Base-by-base conservation (phyloP, 768 basidiomycete genomes). In the Leccinum disarticulatum region DNA sequence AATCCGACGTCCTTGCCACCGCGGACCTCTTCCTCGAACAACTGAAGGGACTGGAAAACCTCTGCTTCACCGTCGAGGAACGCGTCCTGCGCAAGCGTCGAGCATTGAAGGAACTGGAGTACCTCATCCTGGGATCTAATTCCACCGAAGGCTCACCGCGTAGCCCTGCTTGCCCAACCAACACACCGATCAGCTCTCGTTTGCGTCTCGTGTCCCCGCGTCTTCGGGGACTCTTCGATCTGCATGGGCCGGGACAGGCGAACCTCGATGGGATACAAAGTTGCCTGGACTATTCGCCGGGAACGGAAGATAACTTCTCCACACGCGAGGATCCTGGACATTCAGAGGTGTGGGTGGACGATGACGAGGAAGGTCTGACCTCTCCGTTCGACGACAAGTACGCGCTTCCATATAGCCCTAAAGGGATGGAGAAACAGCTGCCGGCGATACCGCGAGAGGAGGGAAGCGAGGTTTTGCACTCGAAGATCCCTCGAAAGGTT, bases 141-240 rank as follows among this genome's bases (percentile, higher is more conserved):
- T 27, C 38, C 48, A 13, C 35, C 11, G 62, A 66, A 13, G 57
- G 48, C 8, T 67, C 70, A 8, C 63, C 60, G 3, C n/a, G 54
- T 30, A 61, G 58, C 38, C 67, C 68, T 9, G 55, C 50, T 15
- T 70, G 65, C 33, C 65, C 69, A 7, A 13, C 54, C 52, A 69
- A 72, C 46, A 72, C 70, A 2, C 72, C 72, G 0, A 54, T 59
- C 27, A 27, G 46, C 38, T 52, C 62, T 51, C 63, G 62, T 19
- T 51, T 70, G 17, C 58, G 54, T 27, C 41, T 51, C 9, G 36
- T 63, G 17, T 64, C 73, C 9, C 73, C 73, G 30, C 71, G 71
- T 43, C 70, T 72, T 46, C 71, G 64, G 14, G 73, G 73, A 10
- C 66, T 73, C 55, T 74, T 73, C 41, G 73, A 72, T 49, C 33